These are phyloP conservation scores for Allium sativum DNA, from an alignment of 106 monocot species.

Conservation along the genomic window DNA sequence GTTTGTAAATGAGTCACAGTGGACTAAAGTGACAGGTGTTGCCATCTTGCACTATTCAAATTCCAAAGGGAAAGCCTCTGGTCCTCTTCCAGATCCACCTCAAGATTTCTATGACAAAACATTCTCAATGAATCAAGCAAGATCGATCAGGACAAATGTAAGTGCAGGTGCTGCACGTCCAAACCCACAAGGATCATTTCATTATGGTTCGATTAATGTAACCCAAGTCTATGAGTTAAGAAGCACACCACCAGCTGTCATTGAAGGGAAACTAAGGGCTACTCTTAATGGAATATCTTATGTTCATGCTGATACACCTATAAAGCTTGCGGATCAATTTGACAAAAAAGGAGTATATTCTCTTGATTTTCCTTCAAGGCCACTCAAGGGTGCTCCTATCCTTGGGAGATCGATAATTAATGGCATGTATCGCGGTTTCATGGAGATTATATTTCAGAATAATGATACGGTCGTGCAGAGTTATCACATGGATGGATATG, in stretches of 20 bases:
- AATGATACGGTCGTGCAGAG: conserved; percentile 56
- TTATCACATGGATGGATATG: conserved; percentile 73
- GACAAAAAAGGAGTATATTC: conserved; percentile 52
- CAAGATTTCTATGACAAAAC: conserved; percentile 33
- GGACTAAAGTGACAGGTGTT: conserved; percentile 65
- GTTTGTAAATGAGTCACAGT: conserved; percentile 55
- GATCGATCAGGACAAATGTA: conserved; percentile 40
- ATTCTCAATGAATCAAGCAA: conserved; percentile 35
- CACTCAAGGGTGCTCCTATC: conserved; percentile 26
- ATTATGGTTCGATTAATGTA: conserved; percentile 51
- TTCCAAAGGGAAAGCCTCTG: conserved; percentile 37
- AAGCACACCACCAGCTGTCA: conserved; percentile 38
- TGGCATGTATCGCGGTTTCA: conserved; percentile 50
- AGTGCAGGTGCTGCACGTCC: conserved; percentile 46
- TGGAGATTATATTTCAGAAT: conserved; percentile 75
- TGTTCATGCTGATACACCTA: conserved; percentile 35
- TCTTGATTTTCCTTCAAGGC: conserved; percentile 51
- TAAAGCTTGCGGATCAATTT: conserved; percentile 47
- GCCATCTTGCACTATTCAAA: conserved; percentile 65
- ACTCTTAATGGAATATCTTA: conserved; percentile 67
- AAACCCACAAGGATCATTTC: conserved; percentile 53
- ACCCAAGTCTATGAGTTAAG: conserved; percentile 46
- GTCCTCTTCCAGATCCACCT: conserved; percentile 32
- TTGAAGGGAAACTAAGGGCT: conserved; percentile 44
- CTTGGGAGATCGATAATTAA: conserved; percentile 47